Evolutionary conservation across 305 asterid species (phyloP).

Genomic region (Rubia tinctorum): DNA sequence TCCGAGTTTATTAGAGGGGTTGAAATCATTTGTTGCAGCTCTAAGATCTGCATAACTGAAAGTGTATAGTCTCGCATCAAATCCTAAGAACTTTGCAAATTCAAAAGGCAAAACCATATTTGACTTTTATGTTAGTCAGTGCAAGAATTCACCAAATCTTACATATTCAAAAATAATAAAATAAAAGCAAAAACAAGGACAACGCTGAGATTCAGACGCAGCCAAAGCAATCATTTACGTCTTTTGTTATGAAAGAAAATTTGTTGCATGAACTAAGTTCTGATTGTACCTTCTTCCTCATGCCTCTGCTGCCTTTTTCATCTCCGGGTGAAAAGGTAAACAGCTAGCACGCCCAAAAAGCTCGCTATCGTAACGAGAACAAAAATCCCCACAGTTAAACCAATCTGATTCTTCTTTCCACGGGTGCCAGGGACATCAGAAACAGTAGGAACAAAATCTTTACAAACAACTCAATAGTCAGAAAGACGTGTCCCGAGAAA

Average conservation of each 20-base stretch:
- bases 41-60: slow-evolving; percentile 61
- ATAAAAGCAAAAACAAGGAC: neutral
- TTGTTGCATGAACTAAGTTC: neutral
- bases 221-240: neutral
- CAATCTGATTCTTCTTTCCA: slow-evolving; percentile 40
- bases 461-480: slow-evolving; percentile 13
- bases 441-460: slow-evolving; percentile 65
- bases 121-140: neutral
- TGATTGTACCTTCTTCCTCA: slow-evolving; percentile 53
- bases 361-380: slow-evolving; percentile 40
- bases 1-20: slow-evolving; percentile 60
- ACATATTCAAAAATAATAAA: neutral
- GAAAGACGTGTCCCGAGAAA: slow-evolving; percentile 4
- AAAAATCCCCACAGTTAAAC: slow-evolving; percentile 61
- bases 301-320: slow-evolving; percentile 35
- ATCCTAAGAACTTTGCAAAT: slow-evolving; percentile 58
- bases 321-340: slow-evolving; percentile 32
- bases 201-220: neutral
- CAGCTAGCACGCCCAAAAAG: slow-evolving; percentile 36
- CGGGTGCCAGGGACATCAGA: slow-evolving; percentile 46
- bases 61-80: slow-evolving; percentile 62
- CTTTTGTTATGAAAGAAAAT: too few species aligned
- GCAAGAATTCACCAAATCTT: neutral
- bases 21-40: slow-evolving; percentile 62
- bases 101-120: neutral